A percentile compares a stretch with the other conserved stretches of the same genome.
phyloP scores from a whole-genome alignment of 192 early-diverging fungal genomes.

The Allomyces macrogynus region DNA sequence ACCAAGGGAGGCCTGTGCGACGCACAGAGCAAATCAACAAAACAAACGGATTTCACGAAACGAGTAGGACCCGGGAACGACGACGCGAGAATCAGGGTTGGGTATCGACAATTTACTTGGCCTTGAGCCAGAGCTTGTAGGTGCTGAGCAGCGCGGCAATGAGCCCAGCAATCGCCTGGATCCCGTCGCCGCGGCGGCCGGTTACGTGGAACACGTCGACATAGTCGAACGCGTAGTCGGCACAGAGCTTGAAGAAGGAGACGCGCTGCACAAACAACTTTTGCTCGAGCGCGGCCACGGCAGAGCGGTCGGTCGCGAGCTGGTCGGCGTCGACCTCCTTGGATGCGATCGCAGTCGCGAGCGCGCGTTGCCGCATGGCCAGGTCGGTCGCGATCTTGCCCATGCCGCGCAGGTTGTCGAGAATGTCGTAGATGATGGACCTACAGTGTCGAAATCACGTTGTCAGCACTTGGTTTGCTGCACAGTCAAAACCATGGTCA shows the following conservation, averaged over 20 bases:
- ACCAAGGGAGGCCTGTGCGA: too few species aligned
- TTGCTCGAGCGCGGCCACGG: conserved; percentile 11
- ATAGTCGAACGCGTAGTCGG: conserved; percentile 52
- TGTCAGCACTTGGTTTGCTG: too few species aligned
- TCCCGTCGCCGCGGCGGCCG: background rate
- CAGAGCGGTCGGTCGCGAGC: background rate
- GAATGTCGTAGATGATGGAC: conserved; percentile 42
- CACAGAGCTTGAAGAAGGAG: conserved; percentile 38
- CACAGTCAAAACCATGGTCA: too few species aligned
- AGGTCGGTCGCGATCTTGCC: conserved; percentile 10
- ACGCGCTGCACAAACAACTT: conserved; percentile 31
- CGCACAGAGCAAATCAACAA: too few species aligned
- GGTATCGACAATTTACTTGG: too few species aligned
- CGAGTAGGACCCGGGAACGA: too few species aligned
- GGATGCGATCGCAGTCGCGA: background rate
- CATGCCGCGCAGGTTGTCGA: conserved; percentile 23
- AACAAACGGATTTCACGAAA: too few species aligned
- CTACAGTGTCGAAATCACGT: too few species aligned
- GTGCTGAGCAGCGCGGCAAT: background rate
- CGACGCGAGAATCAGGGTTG: too few species aligned
- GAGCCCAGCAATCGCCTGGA: background rate
- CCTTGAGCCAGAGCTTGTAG: background rate
- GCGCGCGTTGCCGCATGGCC: conserved; percentile 9
- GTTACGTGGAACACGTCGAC: background rate
- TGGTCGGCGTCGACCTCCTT: background rate